These are phyloP conservation scores for Gracilaria vermiculophylla DNA, from an alignment of 23 red algal genomes.

Conservation along the genomic window DNA sequence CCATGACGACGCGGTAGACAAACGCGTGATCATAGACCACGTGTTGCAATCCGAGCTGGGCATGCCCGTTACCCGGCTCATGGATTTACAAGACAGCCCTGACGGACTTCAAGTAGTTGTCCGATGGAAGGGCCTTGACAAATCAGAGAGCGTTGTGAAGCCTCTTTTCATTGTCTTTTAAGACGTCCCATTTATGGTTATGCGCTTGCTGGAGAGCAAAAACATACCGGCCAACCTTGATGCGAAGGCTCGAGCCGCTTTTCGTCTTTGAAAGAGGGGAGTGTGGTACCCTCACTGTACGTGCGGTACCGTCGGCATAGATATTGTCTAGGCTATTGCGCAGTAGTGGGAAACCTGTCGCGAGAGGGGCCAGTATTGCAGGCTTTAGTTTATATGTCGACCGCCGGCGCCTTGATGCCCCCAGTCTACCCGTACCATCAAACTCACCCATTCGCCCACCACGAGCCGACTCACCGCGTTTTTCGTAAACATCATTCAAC, in stretches of 20 bases:
- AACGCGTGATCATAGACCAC: background rate
- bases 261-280: background rate
- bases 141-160: background rate
- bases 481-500: no score
- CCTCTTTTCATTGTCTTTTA: background rate
- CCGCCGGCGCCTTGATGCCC: no score
- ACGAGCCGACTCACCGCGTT: no score
- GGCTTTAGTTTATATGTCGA: no score
- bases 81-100: background rate
- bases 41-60: background rate
- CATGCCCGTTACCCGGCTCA: background rate
- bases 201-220: background rate
- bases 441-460: no score
- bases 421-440: no score
- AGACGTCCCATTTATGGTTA: slow-evolving; percentile 7
- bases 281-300: background rate
- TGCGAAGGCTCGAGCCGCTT: background rate
- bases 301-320: no score
- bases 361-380: no score
- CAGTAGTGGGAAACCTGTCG: no score
- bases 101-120: background rate
- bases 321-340: no score
- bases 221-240: background rate
- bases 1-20: background rate
- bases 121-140: background rate